Evolutionary conservation across 2,329 filamentous ascomycete species (phyloP).

Genomic region (Pezicula radicicola): DNA sequence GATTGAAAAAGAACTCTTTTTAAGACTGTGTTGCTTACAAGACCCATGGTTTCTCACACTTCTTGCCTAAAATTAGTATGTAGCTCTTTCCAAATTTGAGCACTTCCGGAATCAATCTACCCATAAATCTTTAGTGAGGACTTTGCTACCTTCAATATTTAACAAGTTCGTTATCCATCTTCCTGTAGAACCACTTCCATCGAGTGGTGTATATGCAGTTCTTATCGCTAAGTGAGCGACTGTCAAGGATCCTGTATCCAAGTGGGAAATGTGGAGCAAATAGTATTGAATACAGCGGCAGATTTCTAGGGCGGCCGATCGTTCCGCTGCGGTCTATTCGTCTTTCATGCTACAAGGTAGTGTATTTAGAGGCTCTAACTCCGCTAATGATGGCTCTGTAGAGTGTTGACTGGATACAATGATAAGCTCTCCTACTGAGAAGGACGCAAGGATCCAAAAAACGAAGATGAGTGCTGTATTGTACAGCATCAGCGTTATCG

Average conservation of each 20-base stretch:
- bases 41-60: too few relatives aligned
- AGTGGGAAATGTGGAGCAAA: slow-evolving; percentile 7
- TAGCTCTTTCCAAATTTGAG: too few relatives aligned
- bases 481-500: slow-evolving; percentile 26
- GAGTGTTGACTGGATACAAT: not conserved
- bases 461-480: slow-evolving; percentile 26
- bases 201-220: slow-evolving; percentile 18
- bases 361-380: not conserved
- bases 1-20: too few relatives aligned
- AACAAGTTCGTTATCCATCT: slow-evolving; percentile 12
- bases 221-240: slow-evolving; percentile 22
- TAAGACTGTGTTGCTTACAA: too few relatives aligned
- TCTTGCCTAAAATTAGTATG: too few relatives aligned
- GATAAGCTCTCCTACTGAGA: slow-evolving; percentile 3
- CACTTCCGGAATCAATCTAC: not conserved
- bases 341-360: slow-evolving; percentile 2
- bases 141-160: not conserved
- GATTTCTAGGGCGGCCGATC: slow-evolving; percentile 17
- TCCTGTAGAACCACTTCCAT: slow-evolving; percentile 15
- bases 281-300: slow-evolving; percentile 21
- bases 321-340: slow-evolving; percentile 11
- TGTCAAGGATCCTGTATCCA: slow-evolving; percentile 10
- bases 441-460: slow-evolving; percentile 18
- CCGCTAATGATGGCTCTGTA: not conserved
- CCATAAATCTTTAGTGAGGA: slow-evolving; percentile 9